Evolutionary conservation across 306 rosid species (phyloP).

Genomic region (Phaseolus lunatus): DNA sequence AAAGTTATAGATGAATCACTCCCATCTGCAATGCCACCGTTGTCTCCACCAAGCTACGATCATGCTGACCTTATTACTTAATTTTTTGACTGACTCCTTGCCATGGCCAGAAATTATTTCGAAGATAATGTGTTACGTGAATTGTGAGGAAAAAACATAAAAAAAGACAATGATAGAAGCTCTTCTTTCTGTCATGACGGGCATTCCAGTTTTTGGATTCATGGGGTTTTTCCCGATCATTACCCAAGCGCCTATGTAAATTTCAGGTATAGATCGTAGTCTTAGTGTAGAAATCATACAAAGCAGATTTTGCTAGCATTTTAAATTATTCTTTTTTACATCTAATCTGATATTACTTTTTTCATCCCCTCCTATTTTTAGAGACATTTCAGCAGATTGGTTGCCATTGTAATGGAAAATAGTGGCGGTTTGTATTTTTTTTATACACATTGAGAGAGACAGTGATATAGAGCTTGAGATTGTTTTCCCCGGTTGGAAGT

Average conservation of each 20-base stretch:
- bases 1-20: slow-evolving; percentile 55
- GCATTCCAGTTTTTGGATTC: slow-evolving; percentile 46
- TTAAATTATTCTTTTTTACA: slow-evolving; percentile 47
- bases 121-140: slow-evolving; percentile 42
- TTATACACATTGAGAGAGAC: slow-evolving; percentile 53
- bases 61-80: slow-evolving; percentile 42
- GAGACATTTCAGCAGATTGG: slow-evolving; percentile 41
- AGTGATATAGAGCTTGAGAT: slow-evolving; percentile 39
- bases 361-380: slow-evolving; percentile 34
- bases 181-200: slow-evolving; percentile 47
- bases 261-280: slow-evolving; percentile 69
- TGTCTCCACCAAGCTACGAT: slow-evolving; percentile 71
- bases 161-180: slow-evolving; percentile 51
- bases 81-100: slow-evolving; percentile 41
- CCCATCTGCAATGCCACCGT: slow-evolving; percentile 77
- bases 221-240: slow-evolving; percentile 74
- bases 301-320: slow-evolving; percentile 54
- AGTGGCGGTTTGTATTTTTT: slow-evolving; percentile 41
- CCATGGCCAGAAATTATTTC: slow-evolving; percentile 43
- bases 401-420: slow-evolving; percentile 42
- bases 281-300: slow-evolving; percentile 54
- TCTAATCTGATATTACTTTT: slow-evolving; percentile 26
- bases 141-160: slow-evolving; percentile 36
- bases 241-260: slow-evolving; percentile 82
- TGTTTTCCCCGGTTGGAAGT: slow-evolving; percentile 32